These are phyloP conservation scores for Amaranthus tricolor DNA, from an alignment of 179 eudicot genomes.

Conservation along the genomic window DNA sequence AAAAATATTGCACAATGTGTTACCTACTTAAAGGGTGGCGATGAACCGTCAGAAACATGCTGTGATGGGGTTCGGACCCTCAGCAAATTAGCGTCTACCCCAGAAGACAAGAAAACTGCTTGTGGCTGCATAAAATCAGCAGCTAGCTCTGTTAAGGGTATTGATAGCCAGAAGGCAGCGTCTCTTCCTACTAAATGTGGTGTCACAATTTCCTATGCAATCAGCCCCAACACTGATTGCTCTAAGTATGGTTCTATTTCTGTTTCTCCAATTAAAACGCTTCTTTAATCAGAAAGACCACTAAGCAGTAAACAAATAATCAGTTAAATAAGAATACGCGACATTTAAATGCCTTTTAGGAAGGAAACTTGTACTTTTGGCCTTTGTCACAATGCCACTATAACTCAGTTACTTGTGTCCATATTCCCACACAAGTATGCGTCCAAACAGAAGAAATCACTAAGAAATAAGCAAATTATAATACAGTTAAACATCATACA, in stretches of 20 bases:
- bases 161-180: conserved; percentile 28
- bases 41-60: conserved; percentile 22
- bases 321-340: too few relatives aligned
- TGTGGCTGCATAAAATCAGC: conserved; percentile 42
- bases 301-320: too few relatives aligned
- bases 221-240: conserved; percentile 56
- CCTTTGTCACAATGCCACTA: too few relatives aligned
- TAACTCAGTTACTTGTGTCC: too few relatives aligned
- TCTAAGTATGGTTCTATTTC: conserved; percentile 34
- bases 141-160: conserved; percentile 13
- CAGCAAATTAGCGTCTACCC: conserved; percentile 27
- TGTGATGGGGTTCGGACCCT: conserved; percentile 40
- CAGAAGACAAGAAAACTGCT: conserved; percentile 38
- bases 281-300: not conserved
- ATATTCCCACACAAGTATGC: too few relatives aligned
- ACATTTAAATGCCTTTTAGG: too few relatives aligned
- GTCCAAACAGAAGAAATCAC: too few relatives aligned
- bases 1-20: conserved; percentile 33
- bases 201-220: conserved; percentile 42
- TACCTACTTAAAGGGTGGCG: conserved; percentile 27
- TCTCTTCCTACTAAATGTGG: conserved; percentile 44
- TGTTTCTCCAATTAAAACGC: not conserved
- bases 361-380: too few relatives aligned
- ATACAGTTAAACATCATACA: too few relatives aligned
- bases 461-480: too few relatives aligned